phyloP scores from a whole-genome alignment of 768 basidiomycete genomes.

The Chiua virens region DNA sequence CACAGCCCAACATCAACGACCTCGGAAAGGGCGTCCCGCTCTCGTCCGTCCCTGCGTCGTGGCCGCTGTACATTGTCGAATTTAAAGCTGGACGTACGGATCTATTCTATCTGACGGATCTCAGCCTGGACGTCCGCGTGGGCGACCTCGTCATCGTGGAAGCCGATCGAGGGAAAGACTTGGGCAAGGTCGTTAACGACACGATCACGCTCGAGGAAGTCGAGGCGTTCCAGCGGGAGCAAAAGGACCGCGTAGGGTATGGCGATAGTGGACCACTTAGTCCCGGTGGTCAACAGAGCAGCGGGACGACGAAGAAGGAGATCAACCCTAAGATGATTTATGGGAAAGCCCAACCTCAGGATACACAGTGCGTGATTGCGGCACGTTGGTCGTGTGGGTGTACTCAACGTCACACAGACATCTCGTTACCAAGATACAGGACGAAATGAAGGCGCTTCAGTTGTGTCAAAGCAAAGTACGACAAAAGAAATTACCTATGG shows the following conservation, averaged over 20 bases:
- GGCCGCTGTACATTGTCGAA: constrained; percentile 94
- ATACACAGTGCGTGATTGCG: constrained; percentile 63
- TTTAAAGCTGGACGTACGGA: constrained; percentile 98
- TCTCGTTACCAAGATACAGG: constrained; percentile 78
- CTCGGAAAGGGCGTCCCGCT: constrained; percentile 91
- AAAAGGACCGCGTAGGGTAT: constrained; percentile 55
- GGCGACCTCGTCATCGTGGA: constrained; percentile 97
- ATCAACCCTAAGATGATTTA: constrained; percentile 98
- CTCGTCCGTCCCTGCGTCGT: constrained; percentile 74
- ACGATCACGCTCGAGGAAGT: constrained; percentile 88
- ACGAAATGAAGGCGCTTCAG: constrained; percentile 90
- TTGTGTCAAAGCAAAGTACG: constrained; percentile 90
- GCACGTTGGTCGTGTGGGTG: background rate
- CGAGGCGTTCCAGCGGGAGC: constrained; percentile 84
- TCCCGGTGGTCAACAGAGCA: constrained; percentile 42
- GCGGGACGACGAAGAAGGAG: constrained; percentile 69
- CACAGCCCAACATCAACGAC: constrained; percentile 41
- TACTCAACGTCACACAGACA: constrained; percentile 44
- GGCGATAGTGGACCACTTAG: constrained; percentile 47
- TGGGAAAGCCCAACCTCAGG: constrained; percentile 78
- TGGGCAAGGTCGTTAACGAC: constrained; percentile 91
- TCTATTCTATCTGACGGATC: constrained; percentile 86
- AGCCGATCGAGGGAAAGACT: constrained; percentile 90
- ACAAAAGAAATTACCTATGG: constrained; percentile 96
- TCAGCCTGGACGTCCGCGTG: constrained; percentile 60